Base-by-base conservation (phyloP, 352 stramenopile species). In the Peronospora farinosa region DNA sequence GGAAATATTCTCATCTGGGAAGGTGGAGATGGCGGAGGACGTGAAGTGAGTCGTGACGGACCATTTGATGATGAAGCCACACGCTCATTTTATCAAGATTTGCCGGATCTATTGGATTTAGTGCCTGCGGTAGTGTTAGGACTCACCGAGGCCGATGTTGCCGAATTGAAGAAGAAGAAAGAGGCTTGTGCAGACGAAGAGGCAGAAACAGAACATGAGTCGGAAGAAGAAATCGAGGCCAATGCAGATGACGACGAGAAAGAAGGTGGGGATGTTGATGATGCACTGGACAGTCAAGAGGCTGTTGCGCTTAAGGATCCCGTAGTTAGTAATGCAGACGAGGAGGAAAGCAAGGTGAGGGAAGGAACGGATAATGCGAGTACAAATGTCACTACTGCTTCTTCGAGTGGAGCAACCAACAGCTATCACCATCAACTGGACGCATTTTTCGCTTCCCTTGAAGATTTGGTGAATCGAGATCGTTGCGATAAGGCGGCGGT, bases 11-110 rank as follows among this genome's bases (percentile, higher is more conserved):
- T 72, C 11, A 40, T 94, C 8, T 94, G 74, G 72, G 80, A 92
- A 60, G 73, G 71, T 2, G 69, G 66, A 36, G 78, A 89, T 38
- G 78, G 91, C 75, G 73, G 67, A 48, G 53, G 64, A 0, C 57
- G 71, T 66, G 51, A 90, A 68, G 42, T 96, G 72, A 62, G 76
- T 51, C 63, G 72, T 74, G 62, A 95, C 65, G 74, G 74, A n/a
- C 88, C 94, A 2, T 98, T 98, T 53, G 95, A 98, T 54, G 94
- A 98, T 54, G 92, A 98, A 63, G 93, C 97, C 45, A 97, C 88
- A 30, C 83, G 92, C 2, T 83, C 78, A 5, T 98, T 99, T 74
- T 99, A 99, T 60, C 90, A 97, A 66, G 95, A 98, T 65, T 62
- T 98, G 46, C 95, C 96, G 10, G 91, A 98, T 62, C 69, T 98